Evolutionary conservation across 2,329 filamentous ascomycete genomes (phyloP), one percentile per base, ranked within the genome.

Genomic region (Aspergillus chevalieri): DNA sequence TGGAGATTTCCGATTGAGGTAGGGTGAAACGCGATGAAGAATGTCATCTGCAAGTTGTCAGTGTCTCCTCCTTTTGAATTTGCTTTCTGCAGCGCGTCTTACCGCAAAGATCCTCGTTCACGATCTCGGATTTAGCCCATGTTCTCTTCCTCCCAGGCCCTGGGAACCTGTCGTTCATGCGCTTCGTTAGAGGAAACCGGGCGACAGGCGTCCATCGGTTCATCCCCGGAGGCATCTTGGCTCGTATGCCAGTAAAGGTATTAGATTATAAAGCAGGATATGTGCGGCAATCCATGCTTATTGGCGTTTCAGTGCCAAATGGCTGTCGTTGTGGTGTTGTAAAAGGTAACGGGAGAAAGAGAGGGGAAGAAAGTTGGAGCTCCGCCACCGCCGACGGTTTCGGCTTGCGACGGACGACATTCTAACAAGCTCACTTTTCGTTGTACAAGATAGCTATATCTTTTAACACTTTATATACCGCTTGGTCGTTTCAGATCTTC

Each of bases 1-100:
- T 47, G 88, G 87, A 45, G 76, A 73, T 66, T 93, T 85, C 42
- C 82, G 79, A 30, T 81, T 72, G 15, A 97, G 77, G 2, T 82
- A 83, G 1, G 80, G 78, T 2, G 79, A 81, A n/a, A 94, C 71
- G 52, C 87, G 87, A 6, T 80, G 65, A 43, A 95, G 59, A 12
- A 87, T 73, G 58, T 92, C 84, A 62, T 89, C 86, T 73, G 59
- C 43, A 33, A 15, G 4, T 12, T 28, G 22, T 49, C 28, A 48
- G 39, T 15, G 6, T 24, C 12, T 22, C 15, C 43, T 17, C 21
- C 9, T 12, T 30, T 4, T 3, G 8, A 30, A 2, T 7, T 12
- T 28, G 26, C 26, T 30, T 30, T 6, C 24, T 34, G 12, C 48
- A 50, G 33, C 26, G 55, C 14, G 3, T 7, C 65, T 57, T 51